Conservation (phyloP, 345 rosid genomes). For the Streptanthus diversifolius region DNA sequence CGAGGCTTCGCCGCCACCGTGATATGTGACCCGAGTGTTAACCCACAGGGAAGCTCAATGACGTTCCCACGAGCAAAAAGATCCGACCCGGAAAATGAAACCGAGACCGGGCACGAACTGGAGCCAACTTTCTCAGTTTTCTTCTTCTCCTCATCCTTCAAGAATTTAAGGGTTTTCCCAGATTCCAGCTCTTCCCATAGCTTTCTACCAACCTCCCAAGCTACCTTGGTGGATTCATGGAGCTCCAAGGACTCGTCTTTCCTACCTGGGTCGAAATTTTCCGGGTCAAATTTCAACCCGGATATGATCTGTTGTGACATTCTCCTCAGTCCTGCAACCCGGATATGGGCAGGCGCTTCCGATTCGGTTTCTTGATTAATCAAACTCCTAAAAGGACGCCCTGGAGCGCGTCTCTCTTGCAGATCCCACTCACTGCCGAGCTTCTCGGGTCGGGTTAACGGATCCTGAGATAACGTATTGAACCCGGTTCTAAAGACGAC, state of each 20-base stretch:
- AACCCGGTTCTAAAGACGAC: constrained; percentile 42
- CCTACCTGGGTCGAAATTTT: constrained; percentile 34
- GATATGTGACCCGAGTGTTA: constrained; percentile 64
- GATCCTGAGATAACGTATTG: constrained; percentile 41
- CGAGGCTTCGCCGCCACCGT: constrained; percentile 64
- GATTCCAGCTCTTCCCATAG: constrained; percentile 53
- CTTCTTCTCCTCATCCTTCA: constrained; percentile 2
- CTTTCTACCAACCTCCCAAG: constrained; percentile 60
- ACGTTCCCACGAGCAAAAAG: constrained; percentile 38
- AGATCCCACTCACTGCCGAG: constrained; percentile 44
- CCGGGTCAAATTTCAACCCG: constrained; percentile 40
- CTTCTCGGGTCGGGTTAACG: constrained; percentile 34
- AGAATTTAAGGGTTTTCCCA: constrained; percentile 18
- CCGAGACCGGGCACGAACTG: constrained; percentile 47
- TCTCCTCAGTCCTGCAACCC: not conserved
- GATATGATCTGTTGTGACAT: constrained; percentile 32
- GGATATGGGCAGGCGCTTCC: constrained; percentile 23
- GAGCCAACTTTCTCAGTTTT: constrained; percentile 21
- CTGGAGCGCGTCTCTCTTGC: constrained; percentile 46
- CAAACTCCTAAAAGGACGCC: constrained; percentile 47
- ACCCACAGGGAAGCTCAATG: constrained; percentile 63
- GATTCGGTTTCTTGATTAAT: constrained; percentile 36
- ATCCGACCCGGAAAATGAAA: constrained; percentile 47
- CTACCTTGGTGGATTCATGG: constrained; percentile 48
- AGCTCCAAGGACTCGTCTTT: constrained; percentile 48